Conservation (phyloP, 2,329 filamentous ascomycete species). For the Claviceps monticola region DNA sequence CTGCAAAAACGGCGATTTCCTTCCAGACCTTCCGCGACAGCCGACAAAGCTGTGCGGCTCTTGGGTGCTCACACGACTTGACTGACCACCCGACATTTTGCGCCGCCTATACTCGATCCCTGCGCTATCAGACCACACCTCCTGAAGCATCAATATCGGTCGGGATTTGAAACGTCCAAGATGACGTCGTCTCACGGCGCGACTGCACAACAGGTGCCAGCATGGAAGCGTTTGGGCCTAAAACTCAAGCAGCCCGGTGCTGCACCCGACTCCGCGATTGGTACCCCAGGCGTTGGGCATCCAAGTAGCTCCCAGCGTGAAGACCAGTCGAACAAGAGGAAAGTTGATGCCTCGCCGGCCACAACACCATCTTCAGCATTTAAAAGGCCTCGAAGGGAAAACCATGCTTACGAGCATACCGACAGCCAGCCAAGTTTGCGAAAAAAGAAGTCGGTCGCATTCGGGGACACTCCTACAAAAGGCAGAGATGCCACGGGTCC, state of each 20-base stretch:
- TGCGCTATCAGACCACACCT: background rate
- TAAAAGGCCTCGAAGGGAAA: conserved; percentile 23
- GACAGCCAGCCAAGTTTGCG: conserved; percentile 18
- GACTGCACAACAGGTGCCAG: conserved; percentile 35
- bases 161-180: conserved; percentile 9
- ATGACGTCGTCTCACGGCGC: conserved; percentile 31
- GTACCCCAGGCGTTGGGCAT: conserved; percentile 22
- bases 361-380: conserved; percentile 15
- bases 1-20: background rate
- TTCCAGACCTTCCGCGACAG: background rate
- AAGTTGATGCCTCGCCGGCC: conserved; percentile 21
- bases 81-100: background rate
- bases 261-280: conserved; percentile 18
- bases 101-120: background rate
- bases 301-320: conserved; percentile 20
- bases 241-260: conserved; percentile 37
- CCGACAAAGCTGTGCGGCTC: background rate
- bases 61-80: background rate
- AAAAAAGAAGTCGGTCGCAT: conserved; percentile 35
- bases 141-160: conserved; percentile 5
- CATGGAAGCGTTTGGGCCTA: conserved; percentile 50
- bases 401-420: conserved; percentile 7
- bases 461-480: conserved; percentile 29
- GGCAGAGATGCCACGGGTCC: conserved; percentile 11
- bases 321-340: conserved; percentile 24